Evolutionary conservation across 257 asterid genomes (phyloP).

Genomic region (Solanum lycopersicoides): DNA sequence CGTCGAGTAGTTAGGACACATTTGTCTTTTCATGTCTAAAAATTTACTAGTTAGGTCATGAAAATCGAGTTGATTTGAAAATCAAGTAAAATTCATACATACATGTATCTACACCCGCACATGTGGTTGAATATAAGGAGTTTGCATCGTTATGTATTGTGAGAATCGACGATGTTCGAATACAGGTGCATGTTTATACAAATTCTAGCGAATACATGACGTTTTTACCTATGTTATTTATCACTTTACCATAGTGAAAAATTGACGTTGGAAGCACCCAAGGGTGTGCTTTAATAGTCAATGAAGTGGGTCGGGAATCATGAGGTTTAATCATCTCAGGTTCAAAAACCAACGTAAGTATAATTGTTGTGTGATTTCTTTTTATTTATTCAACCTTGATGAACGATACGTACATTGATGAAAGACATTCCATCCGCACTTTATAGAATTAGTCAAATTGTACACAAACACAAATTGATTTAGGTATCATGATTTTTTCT

Average conservation of each 20-base stretch:
- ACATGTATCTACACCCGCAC: background rate
- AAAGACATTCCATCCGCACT: fast-evolving
- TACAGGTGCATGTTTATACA: background rate
- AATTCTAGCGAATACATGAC: background rate
- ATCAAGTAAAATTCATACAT: no score
- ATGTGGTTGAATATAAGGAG: background rate
- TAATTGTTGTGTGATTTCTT: background rate
- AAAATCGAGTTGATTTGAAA: no score
- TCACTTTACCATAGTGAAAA: background rate
- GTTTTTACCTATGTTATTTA: background rate
- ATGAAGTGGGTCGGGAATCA: background rate
- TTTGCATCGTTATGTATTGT: background rate
- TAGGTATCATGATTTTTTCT: background rate
- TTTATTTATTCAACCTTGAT: background rate
- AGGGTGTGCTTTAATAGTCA: background rate
- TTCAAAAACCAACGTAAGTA: background rate
- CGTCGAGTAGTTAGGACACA: no score
- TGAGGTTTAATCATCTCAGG: background rate
- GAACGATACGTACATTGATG: background rate
- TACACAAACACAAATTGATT: background rate
- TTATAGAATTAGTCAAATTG: fast-evolving
- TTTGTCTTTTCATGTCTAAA: background rate
- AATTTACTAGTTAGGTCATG: background rate
- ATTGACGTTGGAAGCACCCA: background rate
- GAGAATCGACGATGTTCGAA: background rate